phyloP scores from a whole-genome alignment of 495 filamentous ascomycete genomes.

The Xylaria bambusicola region DNA sequence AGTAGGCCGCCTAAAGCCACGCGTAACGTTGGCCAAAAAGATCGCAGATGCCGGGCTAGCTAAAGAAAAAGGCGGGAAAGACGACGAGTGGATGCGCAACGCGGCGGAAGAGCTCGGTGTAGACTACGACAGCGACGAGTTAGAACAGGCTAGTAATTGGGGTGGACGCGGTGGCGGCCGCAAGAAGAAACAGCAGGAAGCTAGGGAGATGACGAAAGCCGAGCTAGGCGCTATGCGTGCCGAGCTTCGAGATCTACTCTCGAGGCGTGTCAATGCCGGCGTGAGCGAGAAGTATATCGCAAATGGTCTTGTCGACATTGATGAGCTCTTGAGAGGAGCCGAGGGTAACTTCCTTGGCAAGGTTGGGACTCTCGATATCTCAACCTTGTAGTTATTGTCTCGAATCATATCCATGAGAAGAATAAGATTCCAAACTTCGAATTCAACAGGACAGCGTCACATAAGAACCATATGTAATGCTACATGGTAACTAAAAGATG shows the following conservation, averaged over 20 bases:
- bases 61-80: constrained; percentile 80
- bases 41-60: constrained; percentile 81
- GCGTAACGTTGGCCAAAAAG: constrained; percentile 74
- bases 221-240: constrained; percentile 65
- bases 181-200: constrained; percentile 73
- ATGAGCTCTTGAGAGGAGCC: constrained; percentile 68
- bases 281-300: constrained; percentile 91
- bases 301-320: constrained; percentile 75
- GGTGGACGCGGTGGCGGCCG: constrained; percentile 68
- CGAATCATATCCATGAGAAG: background rate
- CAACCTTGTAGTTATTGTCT: constrained; percentile 21
- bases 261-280: constrained; percentile 80
- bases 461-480: too few relatives aligned
- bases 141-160: constrained; percentile 61
- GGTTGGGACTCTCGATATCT: constrained; percentile 44
- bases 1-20: constrained; percentile 70
- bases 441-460: too few relatives aligned
- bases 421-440: too few relatives aligned
- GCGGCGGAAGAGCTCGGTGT: constrained; percentile 94
- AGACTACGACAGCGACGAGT: constrained; percentile 87
- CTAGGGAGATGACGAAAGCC: constrained; percentile 64
- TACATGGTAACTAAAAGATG: too few relatives aligned
- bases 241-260: constrained; percentile 67
- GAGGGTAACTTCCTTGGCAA: constrained; percentile 48
- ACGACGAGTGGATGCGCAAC: constrained; percentile 78